phyloP scores from a whole-genome alignment of 805 yeast species.

The Kluyveromyces nonfermentans region DNA sequence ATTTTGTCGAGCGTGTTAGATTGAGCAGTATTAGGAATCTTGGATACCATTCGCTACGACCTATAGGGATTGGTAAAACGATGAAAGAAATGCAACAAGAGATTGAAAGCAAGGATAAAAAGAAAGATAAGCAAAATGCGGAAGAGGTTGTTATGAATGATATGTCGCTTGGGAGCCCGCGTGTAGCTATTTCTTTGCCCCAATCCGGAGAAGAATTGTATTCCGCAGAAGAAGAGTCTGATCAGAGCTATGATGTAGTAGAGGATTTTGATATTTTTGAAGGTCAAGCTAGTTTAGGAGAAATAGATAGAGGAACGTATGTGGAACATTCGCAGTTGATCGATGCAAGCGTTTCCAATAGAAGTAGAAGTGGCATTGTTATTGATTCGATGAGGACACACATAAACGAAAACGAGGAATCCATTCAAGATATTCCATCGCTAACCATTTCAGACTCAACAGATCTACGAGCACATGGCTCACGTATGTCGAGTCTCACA shows the following conservation, averaged over 20 bases:
- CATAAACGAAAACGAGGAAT: conserved; percentile 2
- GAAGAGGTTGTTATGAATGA: background rate
- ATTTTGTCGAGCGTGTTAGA: background rate
- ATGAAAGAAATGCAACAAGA: conserved; percentile 29
- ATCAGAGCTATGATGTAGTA: conserved; percentile 12
- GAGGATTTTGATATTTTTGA: conserved; percentile 28
- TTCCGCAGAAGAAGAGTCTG: background rate
- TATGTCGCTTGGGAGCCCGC: background rate
- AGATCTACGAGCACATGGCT: background rate
- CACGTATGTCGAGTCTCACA: conserved; percentile 1
- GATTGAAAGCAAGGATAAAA: conserved; percentile 22
- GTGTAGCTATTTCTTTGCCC: background rate
- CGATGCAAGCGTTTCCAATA: background rate
- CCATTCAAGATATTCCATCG: conserved; percentile 1
- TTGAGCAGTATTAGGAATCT: conserved; percentile 29
- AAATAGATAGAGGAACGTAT: conserved; percentile 6
- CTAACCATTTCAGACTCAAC: conserved; percentile 1
- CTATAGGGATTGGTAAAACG: conserved; percentile 53
- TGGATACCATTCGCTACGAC: conserved; percentile 43
- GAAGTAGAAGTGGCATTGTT: background rate
- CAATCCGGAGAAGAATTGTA: background rate
- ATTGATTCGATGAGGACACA: background rate
- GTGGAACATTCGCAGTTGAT: conserved; percentile 7
- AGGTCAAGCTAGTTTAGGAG: background rate
- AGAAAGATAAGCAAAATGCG: conserved; percentile 6